Conservation (phyloP, 2,329 filamentous ascomycete genomes). For the Alternaria solani region DNA sequence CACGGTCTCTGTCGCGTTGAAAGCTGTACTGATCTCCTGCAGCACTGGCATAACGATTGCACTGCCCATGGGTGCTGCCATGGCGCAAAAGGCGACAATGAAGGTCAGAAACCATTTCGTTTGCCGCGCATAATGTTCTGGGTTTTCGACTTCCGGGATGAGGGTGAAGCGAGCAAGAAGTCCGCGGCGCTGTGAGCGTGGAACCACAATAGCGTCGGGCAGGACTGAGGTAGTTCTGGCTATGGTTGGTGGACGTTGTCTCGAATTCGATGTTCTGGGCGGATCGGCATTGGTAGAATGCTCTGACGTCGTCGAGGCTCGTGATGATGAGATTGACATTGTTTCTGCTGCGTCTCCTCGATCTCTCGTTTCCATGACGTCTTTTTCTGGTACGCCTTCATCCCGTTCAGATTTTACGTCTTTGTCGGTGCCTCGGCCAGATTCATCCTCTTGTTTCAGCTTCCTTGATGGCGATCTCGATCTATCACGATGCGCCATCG, state of each 20-base stretch:
- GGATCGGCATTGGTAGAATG: slow-evolving; percentile 20
- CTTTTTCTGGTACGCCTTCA: slow-evolving; percentile 13
- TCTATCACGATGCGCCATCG: neutral
- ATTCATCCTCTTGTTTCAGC: neutral
- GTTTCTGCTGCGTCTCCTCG: slow-evolving; percentile 21
- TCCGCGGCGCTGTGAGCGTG: slow-evolving; percentile 69
- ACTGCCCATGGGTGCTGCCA: slow-evolving; percentile 82
- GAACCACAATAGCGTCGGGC: slow-evolving; percentile 57
- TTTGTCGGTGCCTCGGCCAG: slow-evolving; percentile 3
- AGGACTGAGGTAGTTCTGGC: slow-evolving; percentile 43
- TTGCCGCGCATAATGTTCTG: slow-evolving; percentile 73
- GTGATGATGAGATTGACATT: slow-evolving; percentile 35
- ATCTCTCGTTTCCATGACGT: slow-evolving; percentile 1
- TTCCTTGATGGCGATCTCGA: slow-evolving; percentile 6
- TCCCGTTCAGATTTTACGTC: neutral
- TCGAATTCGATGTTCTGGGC: neutral
- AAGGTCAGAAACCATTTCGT: slow-evolving; percentile 87
- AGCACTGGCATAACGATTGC: slow-evolving; percentile 75
- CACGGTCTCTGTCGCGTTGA: slow-evolving; percentile 43
- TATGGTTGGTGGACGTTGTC: slow-evolving; percentile 28
- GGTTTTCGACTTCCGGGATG: slow-evolving; percentile 79
- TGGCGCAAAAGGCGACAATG: slow-evolving; percentile 78
- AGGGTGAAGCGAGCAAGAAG: slow-evolving; percentile 74
- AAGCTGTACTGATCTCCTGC: slow-evolving; percentile 43
- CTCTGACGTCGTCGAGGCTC: slow-evolving; percentile 31